Conservation (phyloP, 768 basidiomycete genomes). For the Dioszegia crocea region DNA sequence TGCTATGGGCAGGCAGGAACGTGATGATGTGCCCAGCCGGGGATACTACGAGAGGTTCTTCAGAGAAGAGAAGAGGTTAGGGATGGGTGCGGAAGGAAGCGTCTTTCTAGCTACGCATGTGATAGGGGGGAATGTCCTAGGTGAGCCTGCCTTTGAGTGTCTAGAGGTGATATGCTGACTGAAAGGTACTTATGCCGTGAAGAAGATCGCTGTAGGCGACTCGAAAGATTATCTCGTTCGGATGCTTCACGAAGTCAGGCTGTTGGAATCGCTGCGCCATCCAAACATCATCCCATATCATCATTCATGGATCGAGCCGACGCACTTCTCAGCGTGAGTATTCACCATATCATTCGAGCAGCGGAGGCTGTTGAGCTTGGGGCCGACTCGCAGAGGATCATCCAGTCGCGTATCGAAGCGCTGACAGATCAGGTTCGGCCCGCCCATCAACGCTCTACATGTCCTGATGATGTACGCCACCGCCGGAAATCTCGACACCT, state of each 20-base stretch:
- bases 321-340: constrained; percentile 64
- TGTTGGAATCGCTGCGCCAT: constrained; percentile 80
- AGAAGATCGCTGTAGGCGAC: constrained; percentile 92
- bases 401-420: not conserved
- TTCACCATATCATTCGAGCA: too few species aligned
- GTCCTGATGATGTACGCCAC: constrained; percentile 53
- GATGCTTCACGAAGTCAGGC: constrained; percentile 77
- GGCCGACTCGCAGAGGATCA: too few species aligned
- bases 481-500: constrained; percentile 50
- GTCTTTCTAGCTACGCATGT: constrained; percentile 74
- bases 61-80: constrained; percentile 77
- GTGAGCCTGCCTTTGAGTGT: constrained; percentile 53
- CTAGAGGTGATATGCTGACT: not conserved
- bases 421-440: constrained; percentile 61
- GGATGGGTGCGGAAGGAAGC: constrained; percentile 91
- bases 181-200: constrained; percentile 67
- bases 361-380: too few species aligned
- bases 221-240: constrained; percentile 79
- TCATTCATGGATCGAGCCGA: constrained; percentile 86
- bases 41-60: constrained; percentile 94
- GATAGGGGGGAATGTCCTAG: constrained; percentile 78
- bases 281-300: constrained; percentile 94
- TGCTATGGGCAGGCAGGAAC: not conserved
- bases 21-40: constrained; percentile 56
- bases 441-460: constrained; percentile 78